Base-by-base conservation (phyloP, 345 rosid genomes). In the Corchorus olitorius region DNA sequence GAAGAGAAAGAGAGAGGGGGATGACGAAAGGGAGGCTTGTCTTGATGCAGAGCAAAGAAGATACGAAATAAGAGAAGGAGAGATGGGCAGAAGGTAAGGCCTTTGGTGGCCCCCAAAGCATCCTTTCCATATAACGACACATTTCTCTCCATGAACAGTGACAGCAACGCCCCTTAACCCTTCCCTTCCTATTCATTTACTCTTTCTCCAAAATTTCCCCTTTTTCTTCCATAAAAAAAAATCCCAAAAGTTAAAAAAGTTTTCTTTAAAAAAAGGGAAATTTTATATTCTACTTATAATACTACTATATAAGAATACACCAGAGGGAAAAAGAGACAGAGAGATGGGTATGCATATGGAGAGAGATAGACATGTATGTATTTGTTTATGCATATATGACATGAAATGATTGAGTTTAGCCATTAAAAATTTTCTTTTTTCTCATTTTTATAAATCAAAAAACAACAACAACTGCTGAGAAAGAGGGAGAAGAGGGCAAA, bases 31-130 rank as follows among this genome's bases (percentile, higher is more conserved):
- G 55, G 79, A 68, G 48, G 74, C 56, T 68, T 76, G 74, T 76
- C 79, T 68, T n/a, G 68, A 43, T 7, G 74, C 79, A 56, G 9
- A 49, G 55, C 27, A 1, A n/a, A 76, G 66, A 76, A 76, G 79
- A 76, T 76, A 69, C 75, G 79, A 76, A 76, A 76, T 59, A 76
- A 76, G 79, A 68, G 79, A 67, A 76, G 79, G 79, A 68, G 79
- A 76, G 75, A 76, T 76, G 74, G 79, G 79, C 46, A 58, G 58
- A 70, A 50, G 79, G 69, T 60, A 69, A 59, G 74, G 74, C 73
- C 65, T 68, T 34, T 41, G 43, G 68, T 76, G 79, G 79, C 79
- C 79, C 79, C 75, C 16, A 49, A 55, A 50, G 52, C 43, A 65
- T 68, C 71, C 1, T 5, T n/a, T 4, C 69, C 72, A 46, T 68